These are phyloP conservation scores for Beauveria bassiana DNA, from an alignment of 2,329 filamentous ascomycete genomes.

Conservation along the genomic window DNA sequence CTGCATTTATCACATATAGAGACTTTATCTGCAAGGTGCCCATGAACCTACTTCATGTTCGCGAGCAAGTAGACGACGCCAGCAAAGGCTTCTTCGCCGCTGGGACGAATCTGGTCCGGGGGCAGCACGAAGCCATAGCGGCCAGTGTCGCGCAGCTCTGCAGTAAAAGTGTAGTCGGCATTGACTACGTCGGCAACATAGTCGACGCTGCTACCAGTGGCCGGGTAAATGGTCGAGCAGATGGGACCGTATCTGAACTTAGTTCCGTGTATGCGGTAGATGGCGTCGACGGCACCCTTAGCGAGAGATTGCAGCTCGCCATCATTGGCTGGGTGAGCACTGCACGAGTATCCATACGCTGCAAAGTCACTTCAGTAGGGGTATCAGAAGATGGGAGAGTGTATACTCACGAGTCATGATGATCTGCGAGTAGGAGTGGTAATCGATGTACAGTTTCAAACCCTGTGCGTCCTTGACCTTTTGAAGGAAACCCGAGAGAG, in stretches of 20 bases:
- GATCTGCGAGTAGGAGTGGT: constrained; percentile 55
- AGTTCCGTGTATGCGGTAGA: constrained; percentile 34
- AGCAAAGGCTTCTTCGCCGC: constrained; percentile 35
- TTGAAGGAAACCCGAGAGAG: constrained; percentile 31
- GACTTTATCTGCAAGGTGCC: not conserved
- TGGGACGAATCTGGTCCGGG: constrained; percentile 34
- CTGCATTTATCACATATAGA: not conserved
- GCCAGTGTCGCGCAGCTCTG: constrained; percentile 30
- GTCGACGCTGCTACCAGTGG: constrained; percentile 38
- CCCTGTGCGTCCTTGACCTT: constrained; percentile 32
- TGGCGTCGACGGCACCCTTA: constrained; percentile 39
- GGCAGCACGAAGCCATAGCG: constrained; percentile 36
- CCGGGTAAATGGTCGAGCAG: constrained; percentile 55
- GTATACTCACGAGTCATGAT: constrained; percentile 47
- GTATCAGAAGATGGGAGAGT: constrained; percentile 24
- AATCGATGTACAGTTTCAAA: constrained; percentile 56
- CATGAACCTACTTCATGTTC: constrained; percentile 27
- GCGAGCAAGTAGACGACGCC: constrained; percentile 52
- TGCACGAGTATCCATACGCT: constrained; percentile 54
- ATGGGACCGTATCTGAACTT: constrained; percentile 40
- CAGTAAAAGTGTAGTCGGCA: constrained; percentile 33
- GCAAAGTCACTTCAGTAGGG: constrained; percentile 43
- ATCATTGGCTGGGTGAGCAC: constrained; percentile 36
- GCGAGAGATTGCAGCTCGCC: constrained; percentile 42
- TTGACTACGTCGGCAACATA: constrained; percentile 35